Base-by-base conservation (phyloP, 768 basidiomycete species). In the Leccinum uliginosum region DNA sequence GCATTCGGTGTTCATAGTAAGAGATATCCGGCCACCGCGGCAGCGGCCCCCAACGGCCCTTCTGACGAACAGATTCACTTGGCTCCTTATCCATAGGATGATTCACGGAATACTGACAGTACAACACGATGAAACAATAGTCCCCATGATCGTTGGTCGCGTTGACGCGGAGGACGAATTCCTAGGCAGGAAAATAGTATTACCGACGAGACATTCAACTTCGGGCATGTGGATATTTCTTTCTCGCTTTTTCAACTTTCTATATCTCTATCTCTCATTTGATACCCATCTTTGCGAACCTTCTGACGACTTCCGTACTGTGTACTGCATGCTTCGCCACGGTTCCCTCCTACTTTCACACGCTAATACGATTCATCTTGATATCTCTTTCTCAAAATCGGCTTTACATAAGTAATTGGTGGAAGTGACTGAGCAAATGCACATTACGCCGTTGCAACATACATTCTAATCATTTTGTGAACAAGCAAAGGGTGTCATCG, bases 1-100 rank as follows among this genome's bases (percentile, higher is more conserved):
- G 77, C 76, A 29, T 77, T 79, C 51, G 70, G 76, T 43, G 46
- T 77, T 10, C 65, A 61, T 2, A 57, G 62, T 26, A 57, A 65
- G 57, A 66, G 62, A 30, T 64, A 60, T 53, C 14, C 55, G 23
- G 50, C 51, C 32, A 59, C 60, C 27, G 46, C 52, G 35, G 50
- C 30, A 46, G 50, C 55, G 11, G 49, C 54, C 29, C 40, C 48
- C 29, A 45, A 40, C 26, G 55, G 57, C 53, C 54, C 60, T 44
- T 50, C 57, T 21, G 77, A 77, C 51, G 77, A 78, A 63, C 71
- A 73, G 43, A 71, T 77, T 49, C 70, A 68, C 45, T 68, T 78
- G 59, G 71, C 77, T 48, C 71, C 75, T 29, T 78, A 78, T 50
- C 61, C 63, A 10, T 70, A 66, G 27, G 45, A 17, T 23, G 52